Conservation (phyloP, 768 basidiomycete genomes). For the Pulveroboletus sp. region DNA sequence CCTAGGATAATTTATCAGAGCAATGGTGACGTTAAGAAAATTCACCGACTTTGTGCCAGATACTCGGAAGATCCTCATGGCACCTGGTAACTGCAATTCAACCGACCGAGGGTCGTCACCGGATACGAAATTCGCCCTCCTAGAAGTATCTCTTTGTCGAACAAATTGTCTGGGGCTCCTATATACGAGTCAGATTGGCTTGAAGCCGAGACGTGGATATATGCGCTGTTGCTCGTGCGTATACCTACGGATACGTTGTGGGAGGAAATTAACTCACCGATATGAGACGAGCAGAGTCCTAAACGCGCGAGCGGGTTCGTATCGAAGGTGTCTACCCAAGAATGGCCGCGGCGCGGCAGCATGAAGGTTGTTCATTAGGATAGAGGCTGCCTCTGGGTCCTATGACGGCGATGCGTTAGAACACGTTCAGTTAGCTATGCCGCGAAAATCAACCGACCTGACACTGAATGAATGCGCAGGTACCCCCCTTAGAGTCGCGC, state of each 20-base stretch:
- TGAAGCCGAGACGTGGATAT: constrained; percentile 11
- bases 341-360: constrained; percentile 56
- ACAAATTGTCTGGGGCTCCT: constrained; percentile 23
- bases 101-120: constrained; percentile 28
- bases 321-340: constrained; percentile 69
- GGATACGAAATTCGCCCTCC: constrained; percentile 12
- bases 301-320: constrained; percentile 73
- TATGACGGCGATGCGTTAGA: constrained; percentile 23
- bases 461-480: constrained; percentile 85
- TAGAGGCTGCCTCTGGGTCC: constrained; percentile 55
- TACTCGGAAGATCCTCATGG: constrained; percentile 59
- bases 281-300: constrained; percentile 74
- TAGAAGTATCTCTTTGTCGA: constrained; percentile 15
- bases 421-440: not conserved
- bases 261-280: constrained; percentile 39
- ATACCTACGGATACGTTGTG: constrained; percentile 1
- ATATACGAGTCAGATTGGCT: constrained; percentile 7
- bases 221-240: constrained; percentile 19
- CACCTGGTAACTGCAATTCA: constrained; percentile 48
- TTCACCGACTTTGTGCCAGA: constrained; percentile 47
- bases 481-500: constrained; percentile 69
- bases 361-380: constrained; percentile 58
- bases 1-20: constrained; percentile 20
- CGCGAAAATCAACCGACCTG: constrained; percentile 45
- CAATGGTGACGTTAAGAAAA: not conserved